These are phyloP conservation scores for Sugiyamaella sp. DNA, from an alignment of 1,139 yeast genomes.

Conservation along the genomic window DNA sequence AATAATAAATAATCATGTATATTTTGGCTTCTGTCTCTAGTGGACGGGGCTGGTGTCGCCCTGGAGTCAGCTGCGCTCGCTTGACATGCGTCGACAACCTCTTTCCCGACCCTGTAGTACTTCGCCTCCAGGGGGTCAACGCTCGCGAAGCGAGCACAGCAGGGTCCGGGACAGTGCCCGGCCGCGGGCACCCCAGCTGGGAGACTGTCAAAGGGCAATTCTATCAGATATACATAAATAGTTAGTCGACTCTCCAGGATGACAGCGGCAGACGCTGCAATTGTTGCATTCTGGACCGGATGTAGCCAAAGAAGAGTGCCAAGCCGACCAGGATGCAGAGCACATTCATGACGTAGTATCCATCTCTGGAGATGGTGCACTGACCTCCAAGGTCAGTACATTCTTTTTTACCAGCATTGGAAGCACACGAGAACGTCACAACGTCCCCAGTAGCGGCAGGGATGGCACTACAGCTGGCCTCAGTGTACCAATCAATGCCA, in stretches of 20 bases:
- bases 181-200: too few relatives aligned
- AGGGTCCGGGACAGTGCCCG: too few relatives aligned
- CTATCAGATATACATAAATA: background rate
- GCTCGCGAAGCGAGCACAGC: too few relatives aligned
- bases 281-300: slow-evolving; percentile 57
- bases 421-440: slow-evolving; percentile 48
- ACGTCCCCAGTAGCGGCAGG: slow-evolving; percentile 22
- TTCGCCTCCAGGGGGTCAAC: too few relatives aligned
- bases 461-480: slow-evolving; percentile 55
- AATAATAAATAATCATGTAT: slow-evolving; percentile 3
- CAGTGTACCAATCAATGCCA: slow-evolving; percentile 78
- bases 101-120: too few relatives aligned
- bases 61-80: too few relatives aligned
- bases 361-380: slow-evolving; percentile 65
- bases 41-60: too few relatives aligned
- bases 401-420: slow-evolving; percentile 48
- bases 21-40: background rate
- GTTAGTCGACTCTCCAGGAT: slow-evolving; percentile 63
- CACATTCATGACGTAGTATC: slow-evolving; percentile 77
- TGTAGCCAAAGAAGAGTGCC: slow-evolving; percentile 65
- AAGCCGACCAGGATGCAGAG: slow-evolving; percentile 72
- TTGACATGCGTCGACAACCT: too few relatives aligned
- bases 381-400: slow-evolving; percentile 61
- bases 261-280: slow-evolving; percentile 65
- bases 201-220: background rate